These are phyloP conservation scores for Rhizoctonia solani DNA, from an alignment of 1,284 basidiomycete species.

Conservation along the genomic window DNA sequence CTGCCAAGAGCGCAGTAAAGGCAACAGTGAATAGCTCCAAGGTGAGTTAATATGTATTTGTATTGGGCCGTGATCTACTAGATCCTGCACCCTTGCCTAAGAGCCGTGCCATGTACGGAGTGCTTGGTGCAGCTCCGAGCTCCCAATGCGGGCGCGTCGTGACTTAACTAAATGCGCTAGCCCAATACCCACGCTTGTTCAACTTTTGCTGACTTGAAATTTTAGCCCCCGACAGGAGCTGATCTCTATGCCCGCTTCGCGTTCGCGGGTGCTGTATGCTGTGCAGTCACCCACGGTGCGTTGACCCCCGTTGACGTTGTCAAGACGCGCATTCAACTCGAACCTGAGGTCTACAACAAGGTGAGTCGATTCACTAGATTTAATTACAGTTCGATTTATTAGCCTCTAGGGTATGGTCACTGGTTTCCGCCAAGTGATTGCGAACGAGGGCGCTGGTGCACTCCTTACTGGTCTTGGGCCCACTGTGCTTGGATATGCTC, in stretches of 20 bases:
- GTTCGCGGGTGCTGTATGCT: constrained; percentile 88
- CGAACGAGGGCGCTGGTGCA: constrained; percentile 81
- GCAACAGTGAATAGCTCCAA: constrained; percentile 43
- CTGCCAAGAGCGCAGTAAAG: constrained; percentile 39
- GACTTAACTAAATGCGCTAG: background rate
- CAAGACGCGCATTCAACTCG: constrained; percentile 97
- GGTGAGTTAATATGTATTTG: constrained; percentile 38
- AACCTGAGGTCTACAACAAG: constrained; percentile 60
- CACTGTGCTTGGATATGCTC: constrained; percentile 89
- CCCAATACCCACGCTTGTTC: background rate
- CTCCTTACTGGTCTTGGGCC: constrained; percentile 95
- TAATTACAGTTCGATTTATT: constrained; percentile 1
- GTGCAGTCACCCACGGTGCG: constrained; percentile 91
- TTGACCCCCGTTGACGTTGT: constrained; percentile 93
- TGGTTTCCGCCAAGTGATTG: constrained; percentile 74
- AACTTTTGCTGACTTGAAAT: background rate
- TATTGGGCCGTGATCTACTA: background rate
- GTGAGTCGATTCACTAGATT: constrained; percentile 42
- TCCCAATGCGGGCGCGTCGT: too few relatives aligned
- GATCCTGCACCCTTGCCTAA: too few relatives aligned
- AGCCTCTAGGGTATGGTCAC: constrained; percentile 65
- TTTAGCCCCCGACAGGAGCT: constrained; percentile 44
- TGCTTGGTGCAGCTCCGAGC: too few relatives aligned
- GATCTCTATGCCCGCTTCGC: constrained; percentile 56
- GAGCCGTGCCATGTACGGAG: too few relatives aligned